Evolutionary conservation across 495 filamentous ascomycete species (phyloP).

Genomic region (Tuber umbilicatum): DNA sequence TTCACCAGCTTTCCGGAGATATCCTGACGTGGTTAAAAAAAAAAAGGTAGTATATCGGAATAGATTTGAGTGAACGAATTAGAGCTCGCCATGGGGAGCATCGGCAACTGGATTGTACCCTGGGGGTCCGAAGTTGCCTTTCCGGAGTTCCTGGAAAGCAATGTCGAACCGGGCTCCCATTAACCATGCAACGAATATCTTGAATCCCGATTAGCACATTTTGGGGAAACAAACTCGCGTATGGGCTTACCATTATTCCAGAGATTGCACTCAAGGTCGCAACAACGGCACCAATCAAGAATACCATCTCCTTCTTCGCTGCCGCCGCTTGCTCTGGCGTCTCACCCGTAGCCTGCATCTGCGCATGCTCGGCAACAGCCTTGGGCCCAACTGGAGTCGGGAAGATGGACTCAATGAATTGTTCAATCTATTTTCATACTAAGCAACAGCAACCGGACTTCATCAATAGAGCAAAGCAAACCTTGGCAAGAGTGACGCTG

Average conservation of each 20-base stretch:
- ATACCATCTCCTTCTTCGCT: conserved; percentile 54
- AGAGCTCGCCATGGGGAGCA: neutral
- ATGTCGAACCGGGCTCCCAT: conserved; percentile 57
- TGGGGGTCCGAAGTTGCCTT: conserved; percentile 46
- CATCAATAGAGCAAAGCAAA: conserved; percentile 44
- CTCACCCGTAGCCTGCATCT: conserved; percentile 41
- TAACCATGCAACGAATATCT: conserved; percentile 44
- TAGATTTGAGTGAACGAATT: conserved; percentile 1
- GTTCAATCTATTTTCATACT: conserved; percentile 64
- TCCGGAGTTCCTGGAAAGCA: conserved; percentile 52
- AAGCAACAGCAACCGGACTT: conserved; percentile 29
- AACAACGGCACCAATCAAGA: conserved; percentile 57
- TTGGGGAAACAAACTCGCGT: neutral
- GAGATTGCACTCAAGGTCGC: conserved; percentile 57
- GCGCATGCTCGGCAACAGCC: conserved; percentile 40
- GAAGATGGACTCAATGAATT: conserved; percentile 95
- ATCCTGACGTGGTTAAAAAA: neutral
- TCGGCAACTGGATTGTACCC: neutral
- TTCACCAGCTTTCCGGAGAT: neutral
- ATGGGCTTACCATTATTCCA: conserved; percentile 56
- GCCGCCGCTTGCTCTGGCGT: conserved; percentile 44
- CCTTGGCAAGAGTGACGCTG: conserved; percentile 81
- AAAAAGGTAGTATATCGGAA: neutral
- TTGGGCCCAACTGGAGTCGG: conserved; percentile 59
- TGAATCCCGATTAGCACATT: conserved; percentile 23